Conservation (phyloP, 495 filamentous ascomycete species). For the Talaromyces adpressus region DNA sequence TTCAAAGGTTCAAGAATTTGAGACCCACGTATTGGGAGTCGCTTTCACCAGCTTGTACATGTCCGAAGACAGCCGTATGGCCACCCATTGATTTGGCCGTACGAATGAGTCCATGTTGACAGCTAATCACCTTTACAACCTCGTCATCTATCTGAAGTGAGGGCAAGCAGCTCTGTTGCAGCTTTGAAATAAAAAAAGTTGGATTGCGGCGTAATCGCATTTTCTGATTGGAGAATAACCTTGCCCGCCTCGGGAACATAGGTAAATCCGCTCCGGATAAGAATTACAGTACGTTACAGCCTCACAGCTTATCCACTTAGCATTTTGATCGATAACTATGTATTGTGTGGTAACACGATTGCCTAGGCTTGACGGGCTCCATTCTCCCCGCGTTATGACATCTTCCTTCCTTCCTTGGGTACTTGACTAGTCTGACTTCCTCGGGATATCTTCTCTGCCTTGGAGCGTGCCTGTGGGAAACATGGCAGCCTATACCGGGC, state of each 20-base stretch:
- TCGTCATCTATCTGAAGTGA: not conserved
- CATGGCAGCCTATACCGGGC: not conserved
- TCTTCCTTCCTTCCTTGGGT: not conserved
- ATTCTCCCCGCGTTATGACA: conserved; percentile 4
- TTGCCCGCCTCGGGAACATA: not conserved
- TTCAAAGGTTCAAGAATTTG: conserved; percentile 6
- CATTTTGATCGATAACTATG: not conserved
- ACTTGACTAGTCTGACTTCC: not conserved
- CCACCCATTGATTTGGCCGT: conserved; percentile 56
- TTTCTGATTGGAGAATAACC: not conserved
- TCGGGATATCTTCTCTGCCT: not conserved
- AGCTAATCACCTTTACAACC: not conserved
- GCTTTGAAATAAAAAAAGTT: not conserved
- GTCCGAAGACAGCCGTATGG: conserved; percentile 61
- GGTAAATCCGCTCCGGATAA: not conserved
- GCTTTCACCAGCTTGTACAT: conserved; percentile 55
- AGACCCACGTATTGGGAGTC: conserved; percentile 70
- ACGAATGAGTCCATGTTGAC: conserved; percentile 44
- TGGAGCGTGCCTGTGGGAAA: not conserved
- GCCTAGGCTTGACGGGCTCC: not conserved
- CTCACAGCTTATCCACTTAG: not conserved
- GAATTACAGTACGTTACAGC: not conserved
- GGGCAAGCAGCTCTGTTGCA: not conserved
- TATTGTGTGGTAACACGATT: conserved; percentile 1
- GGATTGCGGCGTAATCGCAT: not conserved